Base-by-base conservation (phyloP, 352 stramenopile species). In the Phytophthora pseudosyringae region DNA sequence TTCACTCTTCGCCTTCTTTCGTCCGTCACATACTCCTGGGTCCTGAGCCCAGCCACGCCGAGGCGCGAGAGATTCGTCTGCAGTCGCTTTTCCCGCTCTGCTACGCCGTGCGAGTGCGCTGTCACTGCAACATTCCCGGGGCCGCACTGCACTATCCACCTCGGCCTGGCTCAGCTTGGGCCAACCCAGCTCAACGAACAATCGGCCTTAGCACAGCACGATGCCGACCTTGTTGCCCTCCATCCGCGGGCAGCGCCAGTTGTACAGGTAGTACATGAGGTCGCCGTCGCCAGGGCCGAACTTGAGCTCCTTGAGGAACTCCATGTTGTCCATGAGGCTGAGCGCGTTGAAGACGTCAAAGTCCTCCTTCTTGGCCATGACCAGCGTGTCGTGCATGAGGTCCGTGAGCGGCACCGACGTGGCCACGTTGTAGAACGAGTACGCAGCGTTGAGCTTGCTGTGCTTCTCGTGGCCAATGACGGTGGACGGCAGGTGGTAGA, bases 341-440 rank as follows among this genome's bases (percentile, higher is more conserved):
- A 91, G 73, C 35, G 81, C 80, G 62, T 91, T 91, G 52, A 91
- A 91, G 29, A 91, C 83, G 55, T 91, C 83, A 58, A 87, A 78
- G 50, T 80, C 55, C 35, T 73, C 61, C 35, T 82, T 62, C 64
- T 88, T 90, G 63, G 83, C 79, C 69, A 91, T 78, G 43, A 90
- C 67, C 32, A 91, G 75, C 36, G 74, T 69, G 60, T 84, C 74
- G 44, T 78, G 59, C 72, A 88, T 89, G 31, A 88, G 66, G 15
- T 86, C 25, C 32, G 64, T 64, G 13, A 88, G 70, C 25, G 72
- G 47, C 53, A 84, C 75, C 18, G 72, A 86, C 13, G 73, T 93
- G 29, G 83, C 84, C 47, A 91, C 81, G 64, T 99, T 99, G 84
- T 99, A 99, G 67, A 98, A 99, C 53, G 92, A 98, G 78, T 99